Evolutionary conservation across 139 green algal species (phyloP), one percentile per base, ranked within the genome.

Genomic region (Dunaliella primolecta): DNA sequence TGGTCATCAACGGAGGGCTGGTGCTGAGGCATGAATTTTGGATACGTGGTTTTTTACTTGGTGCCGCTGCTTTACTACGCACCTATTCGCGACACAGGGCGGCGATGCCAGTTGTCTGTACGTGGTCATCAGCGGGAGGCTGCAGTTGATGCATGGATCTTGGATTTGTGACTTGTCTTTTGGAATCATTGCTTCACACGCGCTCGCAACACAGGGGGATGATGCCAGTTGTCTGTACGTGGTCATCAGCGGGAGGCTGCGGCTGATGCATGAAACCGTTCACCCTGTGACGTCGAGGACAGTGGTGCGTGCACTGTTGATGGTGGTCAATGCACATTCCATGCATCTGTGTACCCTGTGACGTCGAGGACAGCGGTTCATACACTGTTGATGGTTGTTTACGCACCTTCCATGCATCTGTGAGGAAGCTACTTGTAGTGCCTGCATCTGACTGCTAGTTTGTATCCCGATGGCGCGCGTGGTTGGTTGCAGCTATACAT

Each of bases 1-100:
- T 97, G 21, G 79, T 95, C 29, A 97, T 97, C 86, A 91, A 81
- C 37, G 94, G 94, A 3, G 89, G 94, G 7, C 79, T 94, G 77
- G 84, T 89, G 20, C 86, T 95, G 78, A 79, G 95, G 78, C 87
- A 91, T 80, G 84, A 91, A 57, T 79, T 88, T n/a, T n/a, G n/a
- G n/a, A n/a, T n/a, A n/a, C n/a, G n/a, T n/a, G n/a, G n/a, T n/a
- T n/a, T n/a, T n/a, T n/a, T n/a, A n/a, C n/a, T n/a, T n/a, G n/a
- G n/a, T n/a, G n/a, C n/a, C n/a, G n/a, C n/a, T n/a, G n/a, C n/a
- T n/a, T n/a, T n/a, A n/a, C n/a, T n/a, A n/a, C n/a, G n/a, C n/a
- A n/a, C n/a, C n/a, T n/a, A n/a, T n/a, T n/a, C n/a, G n/a, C n/a
- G n/a, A n/a, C n/a, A n/a, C 76, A 75, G 31, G 89, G 90, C 27